Conservation (phyloP, 352 stramenopile genomes). For the Globisporangium solare region DNA sequence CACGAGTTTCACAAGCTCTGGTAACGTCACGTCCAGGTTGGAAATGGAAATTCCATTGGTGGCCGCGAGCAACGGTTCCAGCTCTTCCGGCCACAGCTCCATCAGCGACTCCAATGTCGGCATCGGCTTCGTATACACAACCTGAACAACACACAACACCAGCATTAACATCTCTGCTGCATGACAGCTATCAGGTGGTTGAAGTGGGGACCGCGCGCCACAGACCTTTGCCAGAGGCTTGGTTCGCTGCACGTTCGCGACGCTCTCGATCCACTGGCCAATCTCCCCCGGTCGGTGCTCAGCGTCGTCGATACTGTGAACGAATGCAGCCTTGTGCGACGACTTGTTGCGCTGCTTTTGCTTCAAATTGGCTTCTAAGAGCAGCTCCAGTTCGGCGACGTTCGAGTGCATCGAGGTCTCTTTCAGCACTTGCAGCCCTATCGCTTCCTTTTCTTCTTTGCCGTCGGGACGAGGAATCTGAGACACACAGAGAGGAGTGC, state of each 20-base stretch:
- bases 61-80: slow-evolving; percentile 62
- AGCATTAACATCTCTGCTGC: neutral
- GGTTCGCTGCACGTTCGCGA: slow-evolving; percentile 82
- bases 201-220: neutral
- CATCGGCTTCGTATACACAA: slow-evolving; percentile 89
- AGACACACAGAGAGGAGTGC: neutral
- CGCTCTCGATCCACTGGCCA: slow-evolving; percentile 89
- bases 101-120: slow-evolving; percentile 83
- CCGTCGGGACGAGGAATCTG: slow-evolving; percentile 87
- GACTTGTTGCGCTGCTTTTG: slow-evolving; percentile 19
- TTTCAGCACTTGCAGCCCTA: slow-evolving; percentile 83
- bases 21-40: slow-evolving; percentile 79
- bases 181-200: too few species aligned
- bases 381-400: slow-evolving; percentile 81
- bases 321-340: slow-evolving; percentile 35
- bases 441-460: slow-evolving; percentile 39
- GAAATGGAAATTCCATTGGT: slow-evolving; percentile 16
- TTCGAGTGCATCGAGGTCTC: slow-evolving; percentile 89
- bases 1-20: slow-evolving; percentile 81
- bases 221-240: slow-evolving; percentile 70
- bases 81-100: slow-evolving; percentile 87
- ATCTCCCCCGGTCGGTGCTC: slow-evolving; percentile 83
- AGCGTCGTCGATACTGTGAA: slow-evolving; percentile 90
- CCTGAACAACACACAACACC: slow-evolving; percentile 10
- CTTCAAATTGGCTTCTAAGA: slow-evolving; percentile 82